A percentile compares a stretch with the other conserved stretches of the same genome.
These are phyloP conservation scores for Candida bentonensis DNA, from an alignment of 805 yeast species.

Conservation along the genomic window DNA sequence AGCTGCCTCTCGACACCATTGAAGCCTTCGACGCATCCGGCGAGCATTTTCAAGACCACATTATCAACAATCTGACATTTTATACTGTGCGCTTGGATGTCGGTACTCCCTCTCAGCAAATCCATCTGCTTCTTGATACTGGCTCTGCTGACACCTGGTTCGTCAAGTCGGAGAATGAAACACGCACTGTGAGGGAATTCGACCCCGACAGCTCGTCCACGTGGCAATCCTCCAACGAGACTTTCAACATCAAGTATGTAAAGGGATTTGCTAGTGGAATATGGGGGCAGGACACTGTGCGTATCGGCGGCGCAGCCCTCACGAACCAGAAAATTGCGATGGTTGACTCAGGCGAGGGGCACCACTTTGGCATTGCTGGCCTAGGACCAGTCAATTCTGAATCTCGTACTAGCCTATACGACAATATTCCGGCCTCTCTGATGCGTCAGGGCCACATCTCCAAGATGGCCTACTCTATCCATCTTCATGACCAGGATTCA, in stretches of 20 bases:
- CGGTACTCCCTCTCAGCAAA: constrained; percentile 46
- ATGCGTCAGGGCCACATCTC: constrained; percentile 42
- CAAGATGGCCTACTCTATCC: constrained; percentile 48
- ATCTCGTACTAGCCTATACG: constrained; percentile 23
- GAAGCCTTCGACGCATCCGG: background rate
- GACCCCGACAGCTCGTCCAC: constrained; percentile 9
- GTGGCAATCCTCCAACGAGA: constrained; percentile 7
- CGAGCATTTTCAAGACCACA: background rate
- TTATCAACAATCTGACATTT: constrained; percentile 15
- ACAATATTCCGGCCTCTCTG: constrained; percentile 48
- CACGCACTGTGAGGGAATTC: constrained; percentile 2
- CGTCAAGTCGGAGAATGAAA: background rate
- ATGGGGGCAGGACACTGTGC: constrained; percentile 52
- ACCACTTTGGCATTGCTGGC: constrained; percentile 34
- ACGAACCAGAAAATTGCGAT: constrained; percentile 56
- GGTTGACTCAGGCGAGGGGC: constrained; percentile 50
- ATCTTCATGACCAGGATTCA: constrained; percentile 29
- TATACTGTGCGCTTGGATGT: constrained; percentile 25
- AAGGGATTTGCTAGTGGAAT: constrained; percentile 39
- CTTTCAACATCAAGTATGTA: constrained; percentile 20
- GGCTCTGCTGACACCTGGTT: constrained; percentile 71
- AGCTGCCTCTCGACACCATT: background rate
- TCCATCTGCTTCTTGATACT: constrained; percentile 52
- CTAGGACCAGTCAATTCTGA: constrained; percentile 15
- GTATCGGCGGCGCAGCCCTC: constrained; percentile 35